Percentiles rank a stretch among this genome's conserved stretches.
phyloP scores from a whole-genome alignment of 2,329 filamentous ascomycete species.

The Stromatinia cepivora region DNA sequence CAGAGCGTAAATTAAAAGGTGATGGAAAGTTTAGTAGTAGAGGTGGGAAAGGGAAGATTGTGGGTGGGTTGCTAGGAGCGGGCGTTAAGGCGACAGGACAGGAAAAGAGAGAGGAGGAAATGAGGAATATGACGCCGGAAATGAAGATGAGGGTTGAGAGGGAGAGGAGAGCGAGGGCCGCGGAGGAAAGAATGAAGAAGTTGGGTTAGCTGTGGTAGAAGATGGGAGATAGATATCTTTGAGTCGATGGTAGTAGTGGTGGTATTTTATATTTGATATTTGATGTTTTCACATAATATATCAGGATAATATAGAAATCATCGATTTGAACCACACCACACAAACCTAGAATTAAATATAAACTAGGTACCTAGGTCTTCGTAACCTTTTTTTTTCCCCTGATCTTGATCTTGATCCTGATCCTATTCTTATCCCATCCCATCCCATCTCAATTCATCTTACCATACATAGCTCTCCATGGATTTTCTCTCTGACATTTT shows the following conservation, averaged over 20 bases:
- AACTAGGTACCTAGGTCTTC: too few relatives aligned
- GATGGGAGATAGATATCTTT: neutral
- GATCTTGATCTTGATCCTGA: too few relatives aligned
- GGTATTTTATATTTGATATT: neutral
- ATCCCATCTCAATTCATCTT: neutral
- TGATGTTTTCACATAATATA: too few relatives aligned
- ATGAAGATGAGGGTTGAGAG: constrained; percentile 81
- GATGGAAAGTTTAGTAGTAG: constrained; percentile 41
- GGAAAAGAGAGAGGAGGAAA: constrained; percentile 81
- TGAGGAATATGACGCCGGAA: constrained; percentile 81
- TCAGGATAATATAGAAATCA: too few relatives aligned
- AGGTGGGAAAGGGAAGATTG: constrained; percentile 53
- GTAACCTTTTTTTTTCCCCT: too few relatives aligned
- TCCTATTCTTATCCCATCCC: neutral
- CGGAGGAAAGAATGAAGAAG: constrained; percentile 76
- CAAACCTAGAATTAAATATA: too few relatives aligned
- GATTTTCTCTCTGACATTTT: neutral
- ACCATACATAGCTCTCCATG: neutral
- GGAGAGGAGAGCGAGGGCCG: constrained; percentile 85
- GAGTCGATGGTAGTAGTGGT: neutral
- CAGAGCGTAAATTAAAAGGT: constrained; percentile 38
- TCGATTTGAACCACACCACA: too few relatives aligned
- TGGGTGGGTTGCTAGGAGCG: constrained; percentile 60
- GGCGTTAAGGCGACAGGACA: constrained; percentile 44
- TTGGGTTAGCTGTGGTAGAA: neutral